Base-by-base conservation (phyloP, 139 green algal genomes). In the Mesotaenium endlicherianum region DNA sequence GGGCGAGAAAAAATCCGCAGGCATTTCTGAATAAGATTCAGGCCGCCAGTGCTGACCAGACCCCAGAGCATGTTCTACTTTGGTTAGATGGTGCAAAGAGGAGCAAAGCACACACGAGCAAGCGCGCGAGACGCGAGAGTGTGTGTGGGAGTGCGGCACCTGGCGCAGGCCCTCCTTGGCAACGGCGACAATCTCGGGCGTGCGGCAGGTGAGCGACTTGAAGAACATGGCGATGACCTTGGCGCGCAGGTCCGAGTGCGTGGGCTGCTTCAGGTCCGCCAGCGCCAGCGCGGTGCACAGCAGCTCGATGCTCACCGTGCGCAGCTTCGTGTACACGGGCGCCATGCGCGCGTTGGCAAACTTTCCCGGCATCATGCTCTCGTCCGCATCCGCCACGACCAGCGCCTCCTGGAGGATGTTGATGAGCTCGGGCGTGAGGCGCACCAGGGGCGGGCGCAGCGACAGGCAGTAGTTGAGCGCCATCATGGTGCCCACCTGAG, bases 281-380 rank as follows among this genome's bases (percentile, higher is more conserved):
- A 91, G 94, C 14, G 81, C 85, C 83, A 97, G 87, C 4, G 92
- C 87, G 1, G 90, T 92, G 26, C 86, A 91, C 72, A 98, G 85
- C 47, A 98, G 89, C 57, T 95, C 84, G 60, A 98, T 90, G 89
- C 92, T 96, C 1, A 90, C 88, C 39, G 91, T 88, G 11, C 92
- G 88, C 85, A 97, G 86, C 40, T 84, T 67, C 38, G 83, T 87
- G 38, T 96, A 49, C 30, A 85, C 20, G 2, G 77, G 69, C 45
- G 45, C 47, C 78, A 67, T 42, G 39, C 53, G 60, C 16, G 80
- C 70, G 4, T 47, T 75, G n/a, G 77, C 30, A 31, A 75, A 81
- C 84, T 89, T 89, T n/a, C 26, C 43, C 1, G 76, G 79, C 20
- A 89, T 39, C 39, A 70, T 16, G 43, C 47, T 2, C 53, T 93